Percentiles rank a stretch among this genome's conserved stretches.
These are phyloP conservation scores for Hortiboletus flavorubellus DNA, from an alignment of 768 basidiomycete genomes.

Conservation along the genomic window DNA sequence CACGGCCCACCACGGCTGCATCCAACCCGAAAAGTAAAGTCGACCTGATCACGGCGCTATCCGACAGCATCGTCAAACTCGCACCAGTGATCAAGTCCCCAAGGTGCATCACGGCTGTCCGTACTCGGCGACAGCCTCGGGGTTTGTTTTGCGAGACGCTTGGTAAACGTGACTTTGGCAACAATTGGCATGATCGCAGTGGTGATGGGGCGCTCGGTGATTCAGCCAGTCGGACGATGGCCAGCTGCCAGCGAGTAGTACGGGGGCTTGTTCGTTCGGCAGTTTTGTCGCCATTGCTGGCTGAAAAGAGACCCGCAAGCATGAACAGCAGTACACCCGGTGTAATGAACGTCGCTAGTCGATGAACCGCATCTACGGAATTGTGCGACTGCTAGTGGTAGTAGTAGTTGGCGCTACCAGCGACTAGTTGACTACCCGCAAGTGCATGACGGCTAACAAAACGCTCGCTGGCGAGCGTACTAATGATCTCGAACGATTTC, in stretches of 20 bases:
- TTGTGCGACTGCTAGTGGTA: no score
- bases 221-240: slow-evolving; percentile 19
- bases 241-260: slow-evolving; percentile 7
- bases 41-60: no score
- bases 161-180: slow-evolving; percentile 70
- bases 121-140: slow-evolving; percentile 81
- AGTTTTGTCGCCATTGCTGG: slow-evolving; percentile 25
- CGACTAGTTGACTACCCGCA: no score
- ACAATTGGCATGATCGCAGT: slow-evolving; percentile 69
- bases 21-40: no score
- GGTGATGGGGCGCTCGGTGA: slow-evolving; percentile 72
- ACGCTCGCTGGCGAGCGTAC: no score
- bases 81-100: slow-evolving; percentile 92
- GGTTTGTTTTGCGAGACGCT: slow-evolving; percentile 67
- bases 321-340: slow-evolving; percentile 41
- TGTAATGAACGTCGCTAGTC: slow-evolving; percentile 34
- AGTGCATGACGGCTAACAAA: no score
- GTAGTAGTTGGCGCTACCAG: no score
- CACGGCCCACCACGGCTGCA: no score
- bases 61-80: slow-evolving; percentile 43
- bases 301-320: slow-evolving; percentile 47
- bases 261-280: not conserved
- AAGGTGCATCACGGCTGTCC: slow-evolving; percentile 71
- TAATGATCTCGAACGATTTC: no score
- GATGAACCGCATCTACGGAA: slow-evolving; percentile 14